Conservation (phyloP, 176 grass and related monocot genomes). For the Alloteropsis semialata region DNA sequence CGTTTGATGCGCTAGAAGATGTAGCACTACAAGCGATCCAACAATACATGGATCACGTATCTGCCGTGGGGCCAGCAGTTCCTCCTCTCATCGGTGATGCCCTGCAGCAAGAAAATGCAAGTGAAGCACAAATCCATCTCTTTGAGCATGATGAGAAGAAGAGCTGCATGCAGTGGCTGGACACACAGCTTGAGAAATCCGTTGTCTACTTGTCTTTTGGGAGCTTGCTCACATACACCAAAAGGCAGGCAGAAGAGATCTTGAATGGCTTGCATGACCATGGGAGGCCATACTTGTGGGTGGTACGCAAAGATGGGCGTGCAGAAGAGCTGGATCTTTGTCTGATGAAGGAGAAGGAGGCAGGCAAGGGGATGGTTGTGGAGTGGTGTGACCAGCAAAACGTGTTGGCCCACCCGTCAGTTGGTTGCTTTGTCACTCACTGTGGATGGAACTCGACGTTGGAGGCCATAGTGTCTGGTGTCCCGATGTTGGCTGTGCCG, state of each 20-base stretch:
- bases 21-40: not conserved
- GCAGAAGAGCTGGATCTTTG: not conserved
- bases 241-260: slow-evolving; percentile 29
- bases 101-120: not conserved
- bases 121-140: not conserved
- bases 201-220: slow-evolving; percentile 43
- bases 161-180: slow-evolving; percentile 26
- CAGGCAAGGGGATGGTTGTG: not conserved
- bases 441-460: slow-evolving; percentile 63
- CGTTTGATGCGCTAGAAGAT: not conserved
- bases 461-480: slow-evolving; percentile 7
- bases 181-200: not conserved
- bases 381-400: slow-evolving; percentile 40
- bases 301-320: slow-evolving; percentile 10
- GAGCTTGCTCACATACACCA: slow-evolving; percentile 6
- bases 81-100: not conserved
- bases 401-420: slow-evolving; percentile 14
- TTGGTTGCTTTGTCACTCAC: slow-evolving; percentile 62
- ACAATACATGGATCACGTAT: not conserved
- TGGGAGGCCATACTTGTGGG: slow-evolving; percentile 20
- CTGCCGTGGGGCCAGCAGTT: not conserved
- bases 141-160: not conserved
- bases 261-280: not conserved
- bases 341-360: not conserved
- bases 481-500: slow-evolving; percentile 22